Evolutionary conservation across 306 rosid genomes (phyloP), one percentile per base, ranked within the genome.

Genomic region (Bauhinia variegata): DNA sequence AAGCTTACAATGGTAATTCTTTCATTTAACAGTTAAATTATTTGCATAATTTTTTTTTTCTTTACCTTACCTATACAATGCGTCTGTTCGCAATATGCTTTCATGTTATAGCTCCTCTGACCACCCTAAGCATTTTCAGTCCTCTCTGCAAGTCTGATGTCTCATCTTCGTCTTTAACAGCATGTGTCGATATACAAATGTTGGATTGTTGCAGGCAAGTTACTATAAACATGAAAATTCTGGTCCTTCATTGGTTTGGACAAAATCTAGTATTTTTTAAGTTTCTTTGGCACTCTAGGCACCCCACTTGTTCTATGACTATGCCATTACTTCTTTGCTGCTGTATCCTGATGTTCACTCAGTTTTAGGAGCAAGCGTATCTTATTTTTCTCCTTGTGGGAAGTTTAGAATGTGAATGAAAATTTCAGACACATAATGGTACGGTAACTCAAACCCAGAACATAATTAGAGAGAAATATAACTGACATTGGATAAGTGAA

Each of bases 1-100:
- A 88, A 75, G 95, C 95, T 57, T 88, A 88, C 75, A 75, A 39
- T 79, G 95, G 95, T 88, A 82, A 73, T 50, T 63, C 51, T 64
- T 60, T 18, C 28, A 28, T 61, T 60, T 28, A 43, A 30, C 47
- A 31, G 19, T 4, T 4, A 41, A 11, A 32, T n/a, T 18, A 16
- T 12, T 5, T 9, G 10, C 37, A 37, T 48, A 4, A 34, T 10
- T 39, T 19, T 43, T 38, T 38, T 37, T 51, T 63, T 49, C 33
- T 51, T 63, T 49, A 33, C 46, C 47, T 43, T 34, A 13, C 41
- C 46, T 48, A 32, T 34, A 13, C 41, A 54, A 64, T 71, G 71
- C 54, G 12, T 61, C 48, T 67, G 32, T 50, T 47, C 43, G 28
- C 58, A 33, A 32, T 50, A 61, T 52, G 15, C 53, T 52, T 17